Conservation (phyloP, 352 stramenopile genomes). For the Phytophthora meadii region DNA sequence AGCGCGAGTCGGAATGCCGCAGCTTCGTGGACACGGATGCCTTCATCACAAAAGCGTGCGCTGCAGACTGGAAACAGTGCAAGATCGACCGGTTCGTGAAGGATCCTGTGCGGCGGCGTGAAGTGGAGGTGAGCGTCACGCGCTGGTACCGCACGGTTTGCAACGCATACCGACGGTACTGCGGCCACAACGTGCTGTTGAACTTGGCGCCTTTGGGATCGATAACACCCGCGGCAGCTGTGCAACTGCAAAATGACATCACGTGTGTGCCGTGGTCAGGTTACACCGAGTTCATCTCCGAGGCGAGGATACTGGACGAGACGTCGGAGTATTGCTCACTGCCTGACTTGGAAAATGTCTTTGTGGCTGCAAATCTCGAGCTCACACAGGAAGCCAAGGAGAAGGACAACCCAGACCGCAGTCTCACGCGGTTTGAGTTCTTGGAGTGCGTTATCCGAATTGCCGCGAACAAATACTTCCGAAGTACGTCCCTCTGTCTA, state of each 20-base stretch:
- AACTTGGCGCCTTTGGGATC: conserved; percentile 51
- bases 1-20: conserved; percentile 62
- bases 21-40: conserved; percentile 75
- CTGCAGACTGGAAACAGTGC: conserved; percentile 75
- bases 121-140: conserved; percentile 64
- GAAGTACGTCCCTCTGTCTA: conserved; percentile 44
- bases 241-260: conserved; percentile 73
- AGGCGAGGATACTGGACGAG: conserved; percentile 73
- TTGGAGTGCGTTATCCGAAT: conserved; percentile 80
- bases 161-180: conserved; percentile 74
- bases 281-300: conserved; percentile 74
- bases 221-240: conserved; percentile 44
- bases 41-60: conserved; percentile 70
- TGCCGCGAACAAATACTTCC: conserved; percentile 81
- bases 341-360: conserved; percentile 82
- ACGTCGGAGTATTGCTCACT: conserved; percentile 68
- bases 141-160: conserved; percentile 63
- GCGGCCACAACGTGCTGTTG: conserved; percentile 64
- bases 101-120: conserved; percentile 55
- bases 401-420: conserved; percentile 82
- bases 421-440: conserved; percentile 82
- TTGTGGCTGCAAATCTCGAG: conserved; percentile 81
- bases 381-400: conserved; percentile 81
- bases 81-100: conserved; percentile 84
- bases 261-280: conserved; percentile 75